Conservation (phyloP, 768 basidiomycete species). For the Cystoderma amianthinum region DNA sequence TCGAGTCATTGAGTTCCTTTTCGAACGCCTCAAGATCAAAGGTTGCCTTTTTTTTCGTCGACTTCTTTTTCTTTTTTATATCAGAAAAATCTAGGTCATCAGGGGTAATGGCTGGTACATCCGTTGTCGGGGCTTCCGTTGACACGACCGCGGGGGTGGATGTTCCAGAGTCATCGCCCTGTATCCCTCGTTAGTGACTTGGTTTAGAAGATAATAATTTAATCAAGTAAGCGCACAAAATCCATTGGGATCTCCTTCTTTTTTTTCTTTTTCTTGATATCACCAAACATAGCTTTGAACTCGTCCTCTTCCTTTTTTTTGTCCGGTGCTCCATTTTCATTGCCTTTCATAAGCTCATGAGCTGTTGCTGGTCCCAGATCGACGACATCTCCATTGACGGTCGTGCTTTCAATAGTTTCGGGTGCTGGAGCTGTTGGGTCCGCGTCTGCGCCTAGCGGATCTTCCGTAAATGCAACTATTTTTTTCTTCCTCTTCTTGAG, state of each 20-base stretch:
- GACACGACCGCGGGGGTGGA: no score
- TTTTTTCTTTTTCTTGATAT: constrained; percentile 90
- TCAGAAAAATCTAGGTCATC: constrained; percentile 94
- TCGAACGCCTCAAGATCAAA: constrained; percentile 92
- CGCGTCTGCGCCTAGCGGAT: constrained; percentile 74
- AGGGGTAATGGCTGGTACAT: constrained; percentile 35
- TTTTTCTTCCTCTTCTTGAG: constrained; percentile 88
- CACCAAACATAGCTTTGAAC: constrained; percentile 80
- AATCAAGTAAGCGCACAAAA: constrained; percentile 39
- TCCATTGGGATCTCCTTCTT: constrained; percentile 87
- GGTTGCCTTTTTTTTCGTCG: constrained; percentile 79
- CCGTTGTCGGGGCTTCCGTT: constrained; percentile 32
- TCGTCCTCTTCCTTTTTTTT: constrained; percentile 66
- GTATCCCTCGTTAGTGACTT: background rate
- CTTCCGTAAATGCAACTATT: constrained; percentile 77
- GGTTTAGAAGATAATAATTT: constrained; percentile 5
- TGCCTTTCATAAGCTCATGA: constrained; percentile 68
- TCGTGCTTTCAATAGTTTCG: constrained; percentile 61
- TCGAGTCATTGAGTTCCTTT: constrained; percentile 77
- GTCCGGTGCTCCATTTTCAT: constrained; percentile 26
- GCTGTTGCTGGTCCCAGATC: constrained; percentile 73
- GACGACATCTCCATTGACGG: constrained; percentile 63
- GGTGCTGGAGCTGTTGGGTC: constrained; percentile 80
- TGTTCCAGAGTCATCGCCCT: constrained; percentile 57
- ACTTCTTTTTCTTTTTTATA: constrained; percentile 95